phyloP scores from a whole-genome alignment of 129 eudicot species.

The Artemisia argyi region DNA sequence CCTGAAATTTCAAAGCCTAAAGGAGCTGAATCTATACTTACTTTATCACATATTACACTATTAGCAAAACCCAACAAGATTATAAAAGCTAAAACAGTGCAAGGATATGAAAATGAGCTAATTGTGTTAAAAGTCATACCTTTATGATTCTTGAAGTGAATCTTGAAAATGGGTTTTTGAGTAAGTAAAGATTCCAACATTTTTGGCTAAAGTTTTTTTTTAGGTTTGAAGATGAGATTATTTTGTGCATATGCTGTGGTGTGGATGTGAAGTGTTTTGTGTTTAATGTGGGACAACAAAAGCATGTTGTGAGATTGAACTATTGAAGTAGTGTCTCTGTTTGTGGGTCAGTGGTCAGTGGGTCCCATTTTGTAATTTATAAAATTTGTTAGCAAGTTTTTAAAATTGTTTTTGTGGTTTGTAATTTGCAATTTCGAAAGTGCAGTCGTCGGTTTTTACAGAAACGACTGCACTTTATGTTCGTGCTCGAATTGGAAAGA shows the following conservation, averaged over 20 bases:
- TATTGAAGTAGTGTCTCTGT: conserved; percentile 4
- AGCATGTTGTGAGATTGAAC: conserved; percentile 33
- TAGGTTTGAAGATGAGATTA: conserved; percentile 24
- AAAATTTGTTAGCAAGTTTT: too few species aligned
- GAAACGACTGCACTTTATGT: too few species aligned
- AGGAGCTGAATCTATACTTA: conserved; percentile 44
- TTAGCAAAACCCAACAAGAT: conserved; percentile 35
- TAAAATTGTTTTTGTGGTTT: too few species aligned
- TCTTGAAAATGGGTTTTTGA: conserved; percentile 24
- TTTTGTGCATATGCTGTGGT: conserved; percentile 31
- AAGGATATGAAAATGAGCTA: background rate
- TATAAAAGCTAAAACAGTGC: conserved; percentile 33
- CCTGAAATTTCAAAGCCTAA: conserved; percentile 59
- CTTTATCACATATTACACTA: conserved; percentile 48
- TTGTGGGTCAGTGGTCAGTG: background rate
- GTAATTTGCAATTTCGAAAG: too few species aligned
- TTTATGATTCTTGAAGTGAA: conserved; percentile 25
- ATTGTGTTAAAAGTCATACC: conserved; percentile 43
- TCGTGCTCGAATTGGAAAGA: too few species aligned
- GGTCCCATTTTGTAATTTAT: background rate
- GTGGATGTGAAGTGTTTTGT: conserved; percentile 40
- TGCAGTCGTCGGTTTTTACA: too few species aligned
- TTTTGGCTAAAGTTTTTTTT: conserved; percentile 30
- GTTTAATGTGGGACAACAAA: conserved; percentile 31
- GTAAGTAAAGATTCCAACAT: conserved; percentile 48